A percentile compares a stretch with the other conserved stretches of the same genome.
phyloP scores from a whole-genome alignment of 2,329 filamentous ascomycete genomes.

The Diplocarpon mali region DNA sequence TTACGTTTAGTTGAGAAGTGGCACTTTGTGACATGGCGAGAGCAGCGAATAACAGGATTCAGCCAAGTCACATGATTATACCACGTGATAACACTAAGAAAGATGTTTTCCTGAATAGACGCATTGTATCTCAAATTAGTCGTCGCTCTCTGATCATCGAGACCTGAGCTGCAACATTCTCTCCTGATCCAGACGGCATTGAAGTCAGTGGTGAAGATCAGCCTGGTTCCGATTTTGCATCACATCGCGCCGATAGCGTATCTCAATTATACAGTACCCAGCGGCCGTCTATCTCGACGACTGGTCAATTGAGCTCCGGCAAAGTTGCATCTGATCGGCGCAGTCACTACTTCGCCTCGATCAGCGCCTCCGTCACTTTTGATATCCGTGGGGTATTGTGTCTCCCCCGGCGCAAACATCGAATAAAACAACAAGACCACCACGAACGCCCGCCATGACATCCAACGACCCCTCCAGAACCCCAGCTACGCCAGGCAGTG shows the following conservation, averaged over 20 bases:
- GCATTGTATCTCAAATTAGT: no score
- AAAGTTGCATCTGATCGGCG: slow-evolving; percentile 4
- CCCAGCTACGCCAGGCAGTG: slow-evolving; percentile 13
- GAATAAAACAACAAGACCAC: not conserved
- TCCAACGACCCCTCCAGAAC: slow-evolving; percentile 18
- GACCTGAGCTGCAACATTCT: not conserved
- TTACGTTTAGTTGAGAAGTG: no score
- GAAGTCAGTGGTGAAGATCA: slow-evolving; percentile 4
- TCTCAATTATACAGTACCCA: not conserved
- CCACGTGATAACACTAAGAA: no score
- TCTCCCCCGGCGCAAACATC: slow-evolving; percentile 20
- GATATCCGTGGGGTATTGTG: not conserved
- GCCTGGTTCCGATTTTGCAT: slow-evolving; percentile 4
- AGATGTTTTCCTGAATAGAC: no score
- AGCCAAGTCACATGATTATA: no score
- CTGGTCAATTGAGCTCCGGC: slow-evolving; percentile 15
- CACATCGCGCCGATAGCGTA: slow-evolving; percentile 3
- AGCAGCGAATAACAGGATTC: no score
- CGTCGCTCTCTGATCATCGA: not conserved
- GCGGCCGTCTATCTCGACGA: not conserved
- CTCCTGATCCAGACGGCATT: slow-evolving; percentile 1
- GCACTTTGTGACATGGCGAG: no score
- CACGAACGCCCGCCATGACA: slow-evolving; percentile 15
- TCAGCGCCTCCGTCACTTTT: slow-evolving; percentile 3
- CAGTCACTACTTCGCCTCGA: not conserved